Percentiles rank a stretch among this genome's conserved stretches.
Conservation (phyloP, 108 stramenopile species). For the Seminavis robusta region DNA sequence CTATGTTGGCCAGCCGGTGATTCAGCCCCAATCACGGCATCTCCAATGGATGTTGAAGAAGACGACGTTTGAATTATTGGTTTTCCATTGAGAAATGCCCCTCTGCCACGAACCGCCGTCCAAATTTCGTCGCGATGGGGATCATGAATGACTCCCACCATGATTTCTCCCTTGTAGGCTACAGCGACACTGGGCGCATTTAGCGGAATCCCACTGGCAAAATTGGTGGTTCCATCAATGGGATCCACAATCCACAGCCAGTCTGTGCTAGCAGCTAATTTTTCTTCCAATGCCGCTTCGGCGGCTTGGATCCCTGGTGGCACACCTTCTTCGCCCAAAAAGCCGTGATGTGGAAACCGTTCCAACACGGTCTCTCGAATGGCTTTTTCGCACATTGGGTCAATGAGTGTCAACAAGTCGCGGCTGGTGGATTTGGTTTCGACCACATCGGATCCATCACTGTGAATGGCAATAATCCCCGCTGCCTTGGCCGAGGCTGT, state of each 20-base stretch:
- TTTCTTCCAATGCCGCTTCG: slow-evolving; percentile 56
- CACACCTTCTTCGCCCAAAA: slow-evolving; percentile 91
- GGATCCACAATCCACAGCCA: slow-evolving; percentile 44
- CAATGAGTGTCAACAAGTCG: slow-evolving; percentile 79
- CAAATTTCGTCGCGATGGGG: slow-evolving; percentile 82
- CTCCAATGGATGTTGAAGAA: slow-evolving; percentile 20
- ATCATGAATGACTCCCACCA: slow-evolving; percentile 86
- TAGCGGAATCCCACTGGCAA: slow-evolving; percentile 81
- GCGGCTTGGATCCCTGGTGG: slow-evolving; percentile 74
- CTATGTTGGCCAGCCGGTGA: slow-evolving; percentile 63
- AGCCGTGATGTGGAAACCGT: slow-evolving; percentile 65
- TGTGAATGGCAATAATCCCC: slow-evolving; percentile 41
- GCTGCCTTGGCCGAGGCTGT: slow-evolving; percentile 45
- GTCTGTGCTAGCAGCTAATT: slow-evolving; percentile 21
- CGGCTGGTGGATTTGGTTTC: slow-evolving; percentile 64
- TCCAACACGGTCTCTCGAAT: slow-evolving; percentile 38
- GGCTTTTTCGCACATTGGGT: slow-evolving; percentile 50
- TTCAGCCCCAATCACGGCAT: slow-evolving; percentile 76
- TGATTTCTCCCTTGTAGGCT: slow-evolving; percentile 62
- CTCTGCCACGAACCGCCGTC: slow-evolving; percentile 64
- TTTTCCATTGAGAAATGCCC: slow-evolving; percentile 71
- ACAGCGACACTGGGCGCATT: slow-evolving; percentile 78
- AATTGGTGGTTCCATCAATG: slow-evolving; percentile 66
- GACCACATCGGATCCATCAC: slow-evolving; percentile 40
- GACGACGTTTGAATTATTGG: slow-evolving; percentile 16